phyloP scores from a whole-genome alignment of 495 filamentous ascomycete species.

The Saxophila tyrrhenica region DNA sequence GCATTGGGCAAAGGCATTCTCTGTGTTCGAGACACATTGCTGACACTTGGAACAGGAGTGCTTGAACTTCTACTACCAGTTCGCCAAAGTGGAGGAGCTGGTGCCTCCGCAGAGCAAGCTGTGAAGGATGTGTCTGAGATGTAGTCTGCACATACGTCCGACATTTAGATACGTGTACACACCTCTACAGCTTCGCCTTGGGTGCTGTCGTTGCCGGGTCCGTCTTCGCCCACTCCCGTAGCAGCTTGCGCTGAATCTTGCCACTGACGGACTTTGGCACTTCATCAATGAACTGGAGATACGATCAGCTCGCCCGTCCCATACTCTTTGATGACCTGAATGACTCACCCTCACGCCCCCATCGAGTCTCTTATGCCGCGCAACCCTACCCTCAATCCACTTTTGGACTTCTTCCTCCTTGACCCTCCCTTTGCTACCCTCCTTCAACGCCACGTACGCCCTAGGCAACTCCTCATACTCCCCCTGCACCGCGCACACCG shows the following conservation, averaged over 20 bases:
- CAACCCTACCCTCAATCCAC: slow-evolving; percentile 26
- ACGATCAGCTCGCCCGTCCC: background rate
- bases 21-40: too few relatives aligned
- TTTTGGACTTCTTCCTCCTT: slow-evolving; percentile 23
- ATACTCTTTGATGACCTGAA: background rate
- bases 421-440: slow-evolving; percentile 16
- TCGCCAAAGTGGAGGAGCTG: slow-evolving; percentile 64
- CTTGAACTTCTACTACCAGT: slow-evolving; percentile 68
- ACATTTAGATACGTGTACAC: background rate
- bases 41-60: too few relatives aligned
- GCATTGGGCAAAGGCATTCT: too few relatives aligned
- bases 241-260: slow-evolving; percentile 33
- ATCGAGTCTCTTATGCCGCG: slow-evolving; percentile 29
- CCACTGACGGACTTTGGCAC: slow-evolving; percentile 31
- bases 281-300: slow-evolving; percentile 6
- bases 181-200: slow-evolving; percentile 13
- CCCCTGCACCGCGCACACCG: slow-evolving; percentile 30
- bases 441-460: slow-evolving; percentile 27
- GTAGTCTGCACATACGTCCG: too few relatives aligned
- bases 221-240: slow-evolving; percentile 34
- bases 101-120: slow-evolving; percentile 34
- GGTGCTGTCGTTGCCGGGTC: slow-evolving; percentile 5
- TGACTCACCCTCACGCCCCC: slow-evolving; percentile 24
- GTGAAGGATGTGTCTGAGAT: slow-evolving; percentile 10
- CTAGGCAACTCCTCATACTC: slow-evolving; percentile 31